Base-by-base conservation (phyloP, 2,329 filamentous ascomycete genomes). In the Colletotrichum navitas region DNA sequence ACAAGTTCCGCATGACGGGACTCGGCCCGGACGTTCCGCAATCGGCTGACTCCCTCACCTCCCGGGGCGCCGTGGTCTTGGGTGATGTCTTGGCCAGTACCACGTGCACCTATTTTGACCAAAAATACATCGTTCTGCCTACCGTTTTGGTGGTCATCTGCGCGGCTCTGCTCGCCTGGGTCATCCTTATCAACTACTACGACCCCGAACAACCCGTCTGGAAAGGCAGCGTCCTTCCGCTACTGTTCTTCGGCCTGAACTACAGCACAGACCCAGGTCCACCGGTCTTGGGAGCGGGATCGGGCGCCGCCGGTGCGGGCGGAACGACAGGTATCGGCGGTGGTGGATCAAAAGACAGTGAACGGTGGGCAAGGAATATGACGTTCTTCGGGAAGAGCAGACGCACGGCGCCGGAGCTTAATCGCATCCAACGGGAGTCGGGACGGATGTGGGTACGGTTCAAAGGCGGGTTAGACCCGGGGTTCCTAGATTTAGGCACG, bases 201-300 rank as follows among this genome's bases (percentile, higher is more conserved):
- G 64, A 71, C 29, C 68, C 68, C 18, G 68, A 68, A 39, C 68
- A 71, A 18, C 68, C 68, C 5, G 64, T 71, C 10, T 71, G 68
- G 68, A 71, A 71, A 52, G 68, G 68, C 36, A 71, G 52, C 52
- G 68, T 71, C 36, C 59, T 71, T 1, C 68, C 68, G 43, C 29
- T 71, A 14, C 51, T 71, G 11, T 68, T 71, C 29, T 71, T 71
- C 24, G 68, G 68, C 0, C 12, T 71, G 18, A 64, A 71, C 2
- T 43, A 41, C 12, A 41, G 26, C n/a, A 7, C 56, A 21, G 68
- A 64, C 1, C 60, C 60, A 1, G 36, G 24, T n/a, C 10, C 6
- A 5, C 49, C 26, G 24, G 26, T 4, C 5, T 4, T 16, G 7
- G 16, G 5, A 14, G 7, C 49, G 26, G 43, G 12, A 5, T 6